Conservation (phyloP, 495 filamentous ascomycete species). For the Xylaria bambusicola region DNA sequence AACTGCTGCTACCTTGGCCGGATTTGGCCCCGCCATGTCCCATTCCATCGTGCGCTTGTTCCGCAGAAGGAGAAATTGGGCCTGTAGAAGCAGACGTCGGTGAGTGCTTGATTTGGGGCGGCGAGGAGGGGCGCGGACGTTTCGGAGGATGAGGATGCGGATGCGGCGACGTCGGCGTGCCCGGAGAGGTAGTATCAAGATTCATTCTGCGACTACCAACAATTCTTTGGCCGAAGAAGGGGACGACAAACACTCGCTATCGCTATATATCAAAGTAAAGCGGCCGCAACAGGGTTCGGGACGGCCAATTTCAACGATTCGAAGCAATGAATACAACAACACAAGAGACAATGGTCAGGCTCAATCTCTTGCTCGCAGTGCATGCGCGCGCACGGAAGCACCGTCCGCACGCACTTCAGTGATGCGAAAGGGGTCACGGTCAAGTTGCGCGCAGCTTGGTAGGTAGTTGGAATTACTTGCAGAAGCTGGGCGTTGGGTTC, state of each 20-base stretch:
- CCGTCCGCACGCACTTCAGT: background rate
- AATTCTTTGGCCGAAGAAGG: background rate
- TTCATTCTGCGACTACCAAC: constrained; percentile 21
- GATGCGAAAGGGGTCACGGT: constrained; percentile 1
- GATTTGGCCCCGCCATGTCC: constrained; percentile 35
- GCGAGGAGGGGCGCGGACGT: constrained; percentile 51
- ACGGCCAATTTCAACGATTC: background rate
- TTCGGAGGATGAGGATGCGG: constrained; percentile 47
- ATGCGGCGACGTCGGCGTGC: constrained; percentile 46
- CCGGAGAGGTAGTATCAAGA: constrained; percentile 39
- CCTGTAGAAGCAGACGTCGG: constrained; percentile 36
- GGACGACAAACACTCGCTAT: background rate
- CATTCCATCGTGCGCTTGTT: constrained; percentile 37
- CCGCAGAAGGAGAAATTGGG: constrained; percentile 35
- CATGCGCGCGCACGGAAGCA: background rate
- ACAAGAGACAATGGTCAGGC: background rate
- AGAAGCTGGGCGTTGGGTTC: constrained; percentile 14
- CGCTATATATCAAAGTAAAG: background rate
- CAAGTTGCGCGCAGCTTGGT: constrained; percentile 3
- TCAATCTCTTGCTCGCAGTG: background rate
- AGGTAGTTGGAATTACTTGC: constrained; percentile 8
- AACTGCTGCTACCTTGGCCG: constrained; percentile 52
- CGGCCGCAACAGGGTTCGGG: background rate
- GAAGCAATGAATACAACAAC: background rate
- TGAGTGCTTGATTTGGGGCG: constrained; percentile 44